Evolutionary conservation across 495 filamentous ascomycete species (phyloP), one percentile per base, ranked within the genome.

Genomic region (Trichoderma gamsii): DNA sequence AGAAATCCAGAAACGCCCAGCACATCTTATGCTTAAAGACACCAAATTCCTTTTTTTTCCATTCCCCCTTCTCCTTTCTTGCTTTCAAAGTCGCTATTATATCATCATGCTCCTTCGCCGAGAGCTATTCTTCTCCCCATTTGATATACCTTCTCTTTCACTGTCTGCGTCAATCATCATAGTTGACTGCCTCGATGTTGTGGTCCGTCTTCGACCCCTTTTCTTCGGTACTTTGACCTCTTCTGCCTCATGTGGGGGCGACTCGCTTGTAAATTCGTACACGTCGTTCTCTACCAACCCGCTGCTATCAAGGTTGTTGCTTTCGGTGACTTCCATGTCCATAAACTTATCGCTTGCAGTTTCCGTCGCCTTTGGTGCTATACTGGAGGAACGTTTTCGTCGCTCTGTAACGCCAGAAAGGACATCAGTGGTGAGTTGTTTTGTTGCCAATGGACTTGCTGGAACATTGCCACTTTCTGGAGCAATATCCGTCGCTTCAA

Each of bases 31-130:
- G 56, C 11, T 32, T 15, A 61, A 61, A 61, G 5, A 38, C 56
- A 13, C 23, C 27, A 59, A 1, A 29, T 29, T 29, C 29, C 29
- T 32, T 13, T 65, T 64, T 70, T 59, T 7, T 29, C n/a, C 32
- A 12, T 16, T 32, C n/a, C 32, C 18, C 13, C 0, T 65, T 23
- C 59, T 2, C 27, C 63, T 56, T 67, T 71, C 63, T 66, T 68
- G 49, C 68, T 69, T 7, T 71, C 65, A 43, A 67, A 69, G 67
- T 69, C 70, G 67, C 72, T 68, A 70, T 70, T 66, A 86, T 76
- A 85, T 70, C 84, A 86, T 85, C 82, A 83, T 86, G 71, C 83
- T 86, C 74, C 81, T 79, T 70, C 84, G 73, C 67, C 81, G 75
- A 63, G 75, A 68, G 9, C 63, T 66, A 32, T 70, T 41, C 29